Evolutionary conservation across 176 grass and related monocot genomes (phyloP).

Genomic region (Ananas comosus): DNA sequence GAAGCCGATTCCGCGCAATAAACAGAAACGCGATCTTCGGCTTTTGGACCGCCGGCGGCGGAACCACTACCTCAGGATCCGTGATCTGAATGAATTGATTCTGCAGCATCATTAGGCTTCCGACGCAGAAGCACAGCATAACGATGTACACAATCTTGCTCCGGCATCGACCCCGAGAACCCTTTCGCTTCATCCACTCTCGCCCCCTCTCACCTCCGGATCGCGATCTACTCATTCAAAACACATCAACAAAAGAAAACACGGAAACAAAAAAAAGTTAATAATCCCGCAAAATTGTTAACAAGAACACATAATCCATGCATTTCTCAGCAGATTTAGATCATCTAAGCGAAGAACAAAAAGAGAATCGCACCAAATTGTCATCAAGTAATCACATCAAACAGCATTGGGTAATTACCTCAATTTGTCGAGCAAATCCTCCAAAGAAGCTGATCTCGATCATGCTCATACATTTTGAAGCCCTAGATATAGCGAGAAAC

Average conservation of each 20-base stretch:
- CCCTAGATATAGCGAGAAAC: background rate
- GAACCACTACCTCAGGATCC: background rate
- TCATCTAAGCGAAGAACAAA: background rate
- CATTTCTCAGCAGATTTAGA: no score
- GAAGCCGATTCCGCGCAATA: conserved; percentile 87
- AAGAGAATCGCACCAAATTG: background rate
- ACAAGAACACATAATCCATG: no score
- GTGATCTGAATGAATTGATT: background rate
- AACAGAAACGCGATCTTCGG: conserved; percentile 82
- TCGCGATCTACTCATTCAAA: no score
- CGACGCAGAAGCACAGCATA: conserved; percentile 1
- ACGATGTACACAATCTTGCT: background rate
- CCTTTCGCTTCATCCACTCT: background rate
- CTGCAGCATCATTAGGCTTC: background rate
- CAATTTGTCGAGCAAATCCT: background rate
- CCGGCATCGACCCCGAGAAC: background rate
- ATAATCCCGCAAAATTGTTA: background rate
- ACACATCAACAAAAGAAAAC: no score
- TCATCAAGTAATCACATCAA: background rate
- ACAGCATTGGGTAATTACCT: background rate
- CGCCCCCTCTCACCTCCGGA: background rate
- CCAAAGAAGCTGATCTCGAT: background rate
- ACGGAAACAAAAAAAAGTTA: background rate
- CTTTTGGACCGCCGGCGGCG: conserved; percentile 45
- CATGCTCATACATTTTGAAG: background rate